These are phyloP conservation scores for Phytophthora citrophthora DNA, from an alignment of 352 stramenopile species.

Conservation along the genomic window DNA sequence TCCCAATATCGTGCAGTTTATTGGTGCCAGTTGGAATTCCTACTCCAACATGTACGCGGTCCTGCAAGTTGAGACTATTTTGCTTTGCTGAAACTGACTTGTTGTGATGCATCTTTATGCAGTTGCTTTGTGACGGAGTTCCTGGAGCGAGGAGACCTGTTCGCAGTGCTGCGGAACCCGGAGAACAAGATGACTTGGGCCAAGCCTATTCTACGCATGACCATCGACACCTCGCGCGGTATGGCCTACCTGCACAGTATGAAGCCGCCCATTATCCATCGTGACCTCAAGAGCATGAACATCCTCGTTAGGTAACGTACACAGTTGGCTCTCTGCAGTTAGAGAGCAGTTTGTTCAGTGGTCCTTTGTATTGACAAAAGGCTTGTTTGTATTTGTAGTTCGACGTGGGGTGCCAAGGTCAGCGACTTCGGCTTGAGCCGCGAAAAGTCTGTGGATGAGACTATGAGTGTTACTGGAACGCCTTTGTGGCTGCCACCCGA, in stretches of 20 bases:
- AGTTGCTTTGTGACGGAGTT: conserved; percentile 92
- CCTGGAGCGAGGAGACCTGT: conserved; percentile 84
- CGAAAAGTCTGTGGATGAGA: conserved; percentile 95
- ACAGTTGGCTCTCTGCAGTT: conserved; percentile 12
- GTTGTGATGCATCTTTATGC: conserved; percentile 3
- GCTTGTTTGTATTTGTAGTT: conserved; percentile 38
- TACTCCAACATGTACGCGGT: conserved; percentile 90
- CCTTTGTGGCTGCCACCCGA: conserved; percentile 86
- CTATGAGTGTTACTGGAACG: conserved; percentile 92
- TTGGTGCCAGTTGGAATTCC: conserved; percentile 91
- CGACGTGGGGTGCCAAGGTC: conserved; percentile 93
- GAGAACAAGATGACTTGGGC: conserved; percentile 86
- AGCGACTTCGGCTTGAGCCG: conserved; percentile 98
- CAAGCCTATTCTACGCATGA: conserved; percentile 88
- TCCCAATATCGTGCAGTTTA: conserved; percentile 91
- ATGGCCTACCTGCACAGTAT: conserved; percentile 99
- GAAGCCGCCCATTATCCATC: conserved; percentile 98
- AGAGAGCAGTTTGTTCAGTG: conserved; percentile 16
- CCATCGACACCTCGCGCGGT: conserved; percentile 92
- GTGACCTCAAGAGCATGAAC: conserved; percentile 97
- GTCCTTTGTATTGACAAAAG: conserved; percentile 1
- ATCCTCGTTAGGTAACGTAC: conserved; percentile 78
- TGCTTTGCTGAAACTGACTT: conserved; percentile 12
- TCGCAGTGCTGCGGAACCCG: conserved; percentile 79
- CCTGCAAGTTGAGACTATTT: neutral